Evolutionary conservation across 306 rosid genomes (phyloP), one percentile per base, ranked within the genome.

Genomic region (Pterocarpus santalinus): DNA sequence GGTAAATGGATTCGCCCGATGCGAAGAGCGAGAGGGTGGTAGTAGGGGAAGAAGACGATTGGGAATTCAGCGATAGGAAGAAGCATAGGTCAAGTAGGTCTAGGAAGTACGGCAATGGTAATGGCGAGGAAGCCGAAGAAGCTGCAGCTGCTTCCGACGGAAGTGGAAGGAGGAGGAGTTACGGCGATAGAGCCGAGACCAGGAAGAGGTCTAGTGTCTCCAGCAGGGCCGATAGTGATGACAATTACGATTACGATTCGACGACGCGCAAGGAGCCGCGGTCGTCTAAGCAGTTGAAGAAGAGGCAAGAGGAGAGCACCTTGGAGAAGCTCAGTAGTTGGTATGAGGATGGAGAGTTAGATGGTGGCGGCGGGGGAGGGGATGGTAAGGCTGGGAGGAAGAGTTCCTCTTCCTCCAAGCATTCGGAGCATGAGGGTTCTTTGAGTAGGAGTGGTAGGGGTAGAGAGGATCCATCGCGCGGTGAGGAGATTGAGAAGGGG

Each of bases 331-430:
- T 96, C 58, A 92, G 98, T 49, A 96, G 91, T 85, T 96, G 93
- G 92, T 96, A 96, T 57, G 97, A 91, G 87, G 99, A 95, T 76
- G 98, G 98, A 35, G 98, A 93, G 63, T 85, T 85, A 46, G 99
- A 93, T 51, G 91, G 90, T 11, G 85, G 80, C 12, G 97, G 94
- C 51, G 91, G 89, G 12, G 85, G 80, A 12, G 97, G 94, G 34
- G 97, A 84, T 60, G 57, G 57, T 14, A 97, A 92, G 77, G 82
- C 51, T 62, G 87, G 89, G 61, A 89, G 89, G 82, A 90, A 90
- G 87, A 14, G n/a, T 66, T 66, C 69, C 11, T 63, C 75, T 38
- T 69, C 88, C 30, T 77, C 86, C 7, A 92, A 88, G 85, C 79
- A 78, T 69, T 47, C 80, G 1, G 92, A 90, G 79, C 84, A 73